Percentiles rank a stretch among this genome's conserved stretches.
Evolutionary conservation across 2,329 filamentous ascomycete species (phyloP).

Genomic region (Zymoseptoria tritici): DNA sequence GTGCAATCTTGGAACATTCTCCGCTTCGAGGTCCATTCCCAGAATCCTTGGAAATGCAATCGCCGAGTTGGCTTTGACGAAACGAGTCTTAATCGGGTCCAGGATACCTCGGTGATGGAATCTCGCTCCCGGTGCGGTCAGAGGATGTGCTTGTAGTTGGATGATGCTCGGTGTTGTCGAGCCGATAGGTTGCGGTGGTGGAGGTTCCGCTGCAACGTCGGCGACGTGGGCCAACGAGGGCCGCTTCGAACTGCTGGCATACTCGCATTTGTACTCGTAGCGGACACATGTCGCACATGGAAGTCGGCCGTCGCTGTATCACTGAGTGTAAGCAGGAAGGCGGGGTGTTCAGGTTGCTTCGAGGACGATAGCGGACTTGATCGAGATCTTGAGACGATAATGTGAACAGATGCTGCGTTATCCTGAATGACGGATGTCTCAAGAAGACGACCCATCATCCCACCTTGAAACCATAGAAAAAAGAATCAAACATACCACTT

Average conservation of each 20-base stretch:
- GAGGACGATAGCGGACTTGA: neutral
- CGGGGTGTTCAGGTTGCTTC: neutral
- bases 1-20: conserved; percentile 46
- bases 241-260: conserved; percentile 24
- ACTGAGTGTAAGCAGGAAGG: neutral
- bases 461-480: too few relatives aligned
- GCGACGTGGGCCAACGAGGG: conserved; percentile 19
- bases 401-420: neutral
- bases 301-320: conserved; percentile 22
- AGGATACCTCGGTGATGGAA: conserved; percentile 31
- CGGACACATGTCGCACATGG: conserved; percentile 30
- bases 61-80: conserved; percentile 34
- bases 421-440: too few relatives aligned
- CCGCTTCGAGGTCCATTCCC: conserved; percentile 47
- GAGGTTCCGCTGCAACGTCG: conserved; percentile 20
- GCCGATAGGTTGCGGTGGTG: conserved; percentile 16
- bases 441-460: too few relatives aligned
- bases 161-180: conserved; percentile 24
- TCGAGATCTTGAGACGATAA: too few relatives aligned
- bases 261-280: conserved; percentile 31
- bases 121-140: conserved; percentile 29
- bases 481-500: conserved; percentile 17
- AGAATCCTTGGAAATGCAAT: conserved; percentile 50
- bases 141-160: conserved; percentile 27
- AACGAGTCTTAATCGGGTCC: conserved; percentile 30